Percentiles rank a stretch among this genome's conserved stretches.
Evolutionary conservation across 148 eudicot species (phyloP).

Genomic region (Limonium bicolor): DNA sequence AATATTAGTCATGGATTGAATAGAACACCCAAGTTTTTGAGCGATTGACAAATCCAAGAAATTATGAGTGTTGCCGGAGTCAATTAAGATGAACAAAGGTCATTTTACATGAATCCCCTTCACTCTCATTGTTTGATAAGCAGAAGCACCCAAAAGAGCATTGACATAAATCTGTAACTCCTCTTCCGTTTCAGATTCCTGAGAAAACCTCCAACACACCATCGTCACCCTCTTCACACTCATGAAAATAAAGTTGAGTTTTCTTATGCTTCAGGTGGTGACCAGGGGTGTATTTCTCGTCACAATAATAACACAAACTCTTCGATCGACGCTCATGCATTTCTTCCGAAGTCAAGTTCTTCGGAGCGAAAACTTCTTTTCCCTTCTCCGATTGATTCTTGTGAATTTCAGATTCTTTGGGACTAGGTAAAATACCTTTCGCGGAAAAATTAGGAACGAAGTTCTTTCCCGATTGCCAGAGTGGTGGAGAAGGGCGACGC

Average conservation of each 20-base stretch:
- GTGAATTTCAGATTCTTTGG: too few relatives aligned
- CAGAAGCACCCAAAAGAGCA: background rate
- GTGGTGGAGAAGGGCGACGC: background rate
- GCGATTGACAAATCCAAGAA: background rate
- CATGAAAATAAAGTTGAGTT: background rate
- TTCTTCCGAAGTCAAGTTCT: too few relatives aligned
- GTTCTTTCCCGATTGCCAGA: too few relatives aligned
- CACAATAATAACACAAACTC: slow-evolving; percentile 2
- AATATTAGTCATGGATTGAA: too few relatives aligned
- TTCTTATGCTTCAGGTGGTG: background rate
- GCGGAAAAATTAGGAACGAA: too few relatives aligned
- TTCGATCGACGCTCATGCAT: too few relatives aligned
- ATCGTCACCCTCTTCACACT: background rate
- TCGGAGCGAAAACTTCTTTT: too few relatives aligned
- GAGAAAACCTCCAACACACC: background rate
- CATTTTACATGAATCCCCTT: background rate
- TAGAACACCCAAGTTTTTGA: too few relatives aligned
- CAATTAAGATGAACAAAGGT: background rate
- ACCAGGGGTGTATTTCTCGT: slow-evolving; percentile 1
- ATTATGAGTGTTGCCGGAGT: slow-evolving; percentile 6
- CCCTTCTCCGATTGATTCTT: too few relatives aligned
- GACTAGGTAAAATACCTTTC: too few relatives aligned
- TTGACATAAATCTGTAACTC: background rate
- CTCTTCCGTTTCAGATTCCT: background rate
- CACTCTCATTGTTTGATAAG: slow-evolving; percentile 3